Base-by-base conservation (phyloP, 2,329 filamentous ascomycete genomes). In the Fusarium mexicanum region DNA sequence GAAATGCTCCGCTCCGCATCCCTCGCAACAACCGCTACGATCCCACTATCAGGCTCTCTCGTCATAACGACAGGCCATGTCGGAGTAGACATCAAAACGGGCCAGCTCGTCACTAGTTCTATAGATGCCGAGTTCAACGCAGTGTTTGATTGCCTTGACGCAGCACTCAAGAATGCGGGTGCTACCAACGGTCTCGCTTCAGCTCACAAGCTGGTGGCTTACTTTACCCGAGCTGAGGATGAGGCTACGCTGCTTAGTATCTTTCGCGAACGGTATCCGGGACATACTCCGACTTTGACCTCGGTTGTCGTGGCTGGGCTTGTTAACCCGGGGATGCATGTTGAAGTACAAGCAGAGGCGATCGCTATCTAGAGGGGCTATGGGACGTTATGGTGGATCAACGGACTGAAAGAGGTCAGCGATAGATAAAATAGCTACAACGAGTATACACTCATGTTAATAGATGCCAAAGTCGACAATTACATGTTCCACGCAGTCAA, bases 141-240 rank as follows among this genome's bases (percentile, higher is more conserved):
- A 2, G 51, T 55, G 11, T 14, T 55, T 29, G 51, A 55, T 14
- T 55, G 35, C 0, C 35, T 55, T 8, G 24, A 55, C 2, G 35
- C 24, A 31, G 35, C 35, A 0, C 24, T 55, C 8, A 41, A 29
- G 35, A 40, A 55, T 17, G 51, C 35, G 2, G 35, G 35, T 0
- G 35, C 31, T 10, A 3, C 35, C 4, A 18, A 6, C 0, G 51
- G 51, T 1, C 51, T 55, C 0, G 35, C 5, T 3, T n/a, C 35
- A 8, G 35, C 35, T 14, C 51, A 55, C 1, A 41, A 55, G 3
- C 11, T 55, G 16, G 35, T 55, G 20, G 51, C 33, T n/a, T 55
- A 41, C 8, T 55, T 55, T 5, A 41, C 35, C 6, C 20, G 35
- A 14, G 51, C 35, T n/a, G 51, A 29, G 2, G 24, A 55, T 14